A percentile compares a stretch with the other conserved stretches of the same genome.
phyloP scores from a whole-genome alignment of 176 grass and related monocot species.

The Tuctoria greenei region DNA sequence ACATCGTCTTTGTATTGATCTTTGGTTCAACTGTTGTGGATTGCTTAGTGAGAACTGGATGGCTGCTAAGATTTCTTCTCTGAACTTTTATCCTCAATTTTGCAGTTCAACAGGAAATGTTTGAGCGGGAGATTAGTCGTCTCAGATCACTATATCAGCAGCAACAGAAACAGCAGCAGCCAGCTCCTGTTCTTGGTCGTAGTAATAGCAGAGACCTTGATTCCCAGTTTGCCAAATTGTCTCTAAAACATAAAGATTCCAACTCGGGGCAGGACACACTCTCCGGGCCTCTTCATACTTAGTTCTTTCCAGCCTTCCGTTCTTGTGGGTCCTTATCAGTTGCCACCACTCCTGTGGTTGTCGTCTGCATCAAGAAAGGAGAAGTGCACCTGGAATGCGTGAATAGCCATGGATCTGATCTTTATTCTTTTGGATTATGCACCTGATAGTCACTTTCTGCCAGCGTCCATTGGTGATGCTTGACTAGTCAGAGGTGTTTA shows the following conservation, averaged over 20 bases:
- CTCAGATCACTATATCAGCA: conserved; percentile 76
- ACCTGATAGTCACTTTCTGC: conserved; percentile 85
- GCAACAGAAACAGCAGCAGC: conserved; percentile 52
- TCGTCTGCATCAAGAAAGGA: conserved; percentile 50
- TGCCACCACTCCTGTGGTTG: conserved; percentile 25
- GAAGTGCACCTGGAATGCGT: conserved; percentile 32
- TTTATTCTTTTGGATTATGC: conserved; percentile 63
- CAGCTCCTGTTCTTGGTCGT: conserved; percentile 49
- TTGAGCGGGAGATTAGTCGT: conserved; percentile 82
- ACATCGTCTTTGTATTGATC: background rate
- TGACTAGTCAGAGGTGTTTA: conserved; percentile 85
- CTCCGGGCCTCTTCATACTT: conserved; percentile 61
- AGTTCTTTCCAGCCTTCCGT: conserved; percentile 35
- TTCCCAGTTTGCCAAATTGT: conserved; percentile 78
- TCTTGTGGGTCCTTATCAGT: conserved; percentile 38
- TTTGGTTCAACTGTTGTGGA: background rate
- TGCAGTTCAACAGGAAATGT: conserved; percentile 98
- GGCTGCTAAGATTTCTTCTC: background rate
- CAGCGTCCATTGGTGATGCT: conserved; percentile 71
- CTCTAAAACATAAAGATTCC: conserved; percentile 84
- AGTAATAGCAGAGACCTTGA: conserved; percentile 92
- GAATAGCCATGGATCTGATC: conserved; percentile 62
- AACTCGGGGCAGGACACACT: conserved; percentile 48
- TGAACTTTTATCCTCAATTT: conserved; percentile 37
- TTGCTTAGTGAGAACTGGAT: conserved; percentile 26